Evolutionary conservation across 2,329 filamentous ascomycete genomes (phyloP), one percentile per base, ranked within the genome.

Genomic region (Aspergillus calidoustus): DNA sequence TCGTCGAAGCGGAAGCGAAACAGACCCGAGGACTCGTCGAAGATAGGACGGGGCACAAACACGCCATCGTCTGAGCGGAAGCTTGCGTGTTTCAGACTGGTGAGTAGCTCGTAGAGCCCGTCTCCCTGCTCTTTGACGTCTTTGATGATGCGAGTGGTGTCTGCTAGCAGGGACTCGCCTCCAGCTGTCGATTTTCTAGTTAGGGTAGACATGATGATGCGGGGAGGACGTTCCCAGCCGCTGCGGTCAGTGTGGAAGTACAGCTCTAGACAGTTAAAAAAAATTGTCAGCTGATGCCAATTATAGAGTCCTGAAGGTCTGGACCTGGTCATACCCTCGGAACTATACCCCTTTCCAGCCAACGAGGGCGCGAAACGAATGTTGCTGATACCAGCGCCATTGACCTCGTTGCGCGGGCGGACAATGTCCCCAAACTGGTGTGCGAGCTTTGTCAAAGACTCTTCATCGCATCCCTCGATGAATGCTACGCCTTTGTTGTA

Each of bases 1-100:
- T 65, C 60, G 31, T 65, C 63, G 28, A 65, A 65, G 7, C 60
- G 63, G 34, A 65, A 65, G 19, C 63, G 63, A 34, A 65, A 62
- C 38, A 65, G 25, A 3, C 57, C 57, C 1, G 51, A 38, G 19
- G 19, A 28, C 25, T 54, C 55, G 4, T 65, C 54, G 43, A 59
- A 59, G 7, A 65, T 61, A 0, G 60, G 57, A 41, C 63, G 60
- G 25, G 57, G 60, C 22, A 65, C 63, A 38, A 65, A 63, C 17
- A 44, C 43, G 22, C 63, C 63, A 13, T 63, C 54, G 2, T 65
- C 63, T 3, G 54, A 48, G 41, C 54, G 44, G 34, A 65, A 65
- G 19, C 60, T 61, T 17, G 57, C 41, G 15, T 65, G 51, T 13
- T 61, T 63, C 8, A 57, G 13, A 41, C 49, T 57, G 4, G 50